Evolutionary conservation across 768 basidiomycete species (phyloP).

Genomic region (Agaricus subrufescens): DNA sequence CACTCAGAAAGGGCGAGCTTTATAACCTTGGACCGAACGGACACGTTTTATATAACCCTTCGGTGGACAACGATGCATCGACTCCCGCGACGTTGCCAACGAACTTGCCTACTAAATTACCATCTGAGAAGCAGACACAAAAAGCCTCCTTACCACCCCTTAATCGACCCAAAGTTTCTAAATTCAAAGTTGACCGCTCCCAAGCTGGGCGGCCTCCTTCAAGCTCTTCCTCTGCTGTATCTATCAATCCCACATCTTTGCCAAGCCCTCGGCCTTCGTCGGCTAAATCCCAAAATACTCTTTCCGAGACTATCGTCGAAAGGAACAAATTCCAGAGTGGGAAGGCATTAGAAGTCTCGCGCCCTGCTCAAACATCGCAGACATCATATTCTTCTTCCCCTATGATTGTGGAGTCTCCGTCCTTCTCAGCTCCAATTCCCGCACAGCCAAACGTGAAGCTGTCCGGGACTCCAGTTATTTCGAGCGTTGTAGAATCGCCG

Average conservation of each 20-base stretch:
- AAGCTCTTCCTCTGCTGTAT: conserved; percentile 6
- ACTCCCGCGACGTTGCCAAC: not conserved
- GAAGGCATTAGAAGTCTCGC: not conserved
- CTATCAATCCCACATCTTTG: conserved; percentile 3
- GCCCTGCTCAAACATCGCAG: conserved; percentile 5
- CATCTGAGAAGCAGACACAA: not conserved
- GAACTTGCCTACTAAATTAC: no score
- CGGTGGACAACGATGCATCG: conserved; percentile 9
- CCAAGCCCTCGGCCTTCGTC: conserved; percentile 20
- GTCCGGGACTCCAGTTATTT: not conserved
- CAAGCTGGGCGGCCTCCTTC: conserved; percentile 22
- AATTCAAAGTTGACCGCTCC: conserved; percentile 43
- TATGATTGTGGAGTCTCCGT: conserved; percentile 17
- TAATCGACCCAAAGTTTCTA: conserved; percentile 37
- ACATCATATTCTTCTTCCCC: conserved; percentile 16
- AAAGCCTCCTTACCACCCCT: conserved; percentile 20
- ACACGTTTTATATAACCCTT: conserved; percentile 23
- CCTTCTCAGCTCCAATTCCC: conserved; percentile 12
- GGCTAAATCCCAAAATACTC: conserved; percentile 24
- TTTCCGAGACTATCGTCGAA: conserved; percentile 4
- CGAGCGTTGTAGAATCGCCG: conserved; percentile 6
- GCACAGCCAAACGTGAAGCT: not conserved
- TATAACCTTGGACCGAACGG: conserved; percentile 51
- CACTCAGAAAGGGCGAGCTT: conserved; percentile 45
- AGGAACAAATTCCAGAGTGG: not conserved